Base-by-base conservation (phyloP, 345 rosid genomes). In the Moricandia moricandioides region DNA sequence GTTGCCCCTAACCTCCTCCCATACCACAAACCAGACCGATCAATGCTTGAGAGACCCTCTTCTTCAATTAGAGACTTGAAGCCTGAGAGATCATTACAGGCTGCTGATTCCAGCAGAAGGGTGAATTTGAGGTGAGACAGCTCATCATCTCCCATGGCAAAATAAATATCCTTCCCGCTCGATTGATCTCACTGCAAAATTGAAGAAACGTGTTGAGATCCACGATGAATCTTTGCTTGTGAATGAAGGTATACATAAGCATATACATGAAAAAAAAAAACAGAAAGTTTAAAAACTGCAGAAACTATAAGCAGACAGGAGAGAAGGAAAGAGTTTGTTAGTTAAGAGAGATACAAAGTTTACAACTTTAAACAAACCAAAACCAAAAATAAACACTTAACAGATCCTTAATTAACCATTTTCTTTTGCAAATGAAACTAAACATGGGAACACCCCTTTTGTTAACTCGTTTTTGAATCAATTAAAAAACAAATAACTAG, bases 21-120 rank as follows among this genome's bases (percentile, higher is more conserved):
- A 67, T 91, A 94, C 98, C 98, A 94, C 33, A 86, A 77, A 37
- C 91, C 83, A 0, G 82, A 75, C 71, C 84, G 81, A 70, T 91
- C 87, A 21, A 94, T 76, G 31, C 4, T 60, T 75, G 81, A 82
- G 4, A 49, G 78, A 55, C 88, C 91, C 5, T 84, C 86, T 66
- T 81, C 84, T 69, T 88, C 91, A 17, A 88, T 67, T 14, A 82
- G 83, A 67, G 70, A 79, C 81, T 78, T 87, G 10, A 94, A 89
- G 12, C 88, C 89, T 33, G 55, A 66, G 7, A 91, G 80, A 83
- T 94, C 96, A 78, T 90, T 83, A 5, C 85, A 81, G 39, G 98
- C 95, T 14, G 97, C 73, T 35, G 87, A 62, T 74, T 94, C 97
- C 0, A 90, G 89, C 81, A 94, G 69, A 70, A 80, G 62, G 1